Percentiles rank a stretch among this genome's conserved stretches.
These are phyloP conservation scores for Suillus subluteus DNA, from an alignment of 768 basidiomycete genomes.

Conservation along the genomic window DNA sequence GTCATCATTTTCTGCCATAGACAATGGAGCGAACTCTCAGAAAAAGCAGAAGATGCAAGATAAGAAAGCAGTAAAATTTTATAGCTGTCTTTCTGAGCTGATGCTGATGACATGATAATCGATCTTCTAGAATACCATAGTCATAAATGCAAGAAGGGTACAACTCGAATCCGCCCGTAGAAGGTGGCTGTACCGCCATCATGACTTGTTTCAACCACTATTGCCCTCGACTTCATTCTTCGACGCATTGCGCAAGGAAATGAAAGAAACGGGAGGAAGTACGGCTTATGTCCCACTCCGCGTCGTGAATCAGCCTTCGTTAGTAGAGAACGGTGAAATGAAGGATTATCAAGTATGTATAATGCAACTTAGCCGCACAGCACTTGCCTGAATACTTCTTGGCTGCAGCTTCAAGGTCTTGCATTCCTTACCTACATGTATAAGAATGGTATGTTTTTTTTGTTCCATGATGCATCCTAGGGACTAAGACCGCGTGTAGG, in stretches of 20 bases:
- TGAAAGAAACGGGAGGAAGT: slow-evolving; percentile 31
- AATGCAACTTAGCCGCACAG: not conserved
- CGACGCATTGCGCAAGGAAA: slow-evolving; percentile 36
- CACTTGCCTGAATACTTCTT: slow-evolving; percentile 9
- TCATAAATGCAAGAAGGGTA: slow-evolving; percentile 40
- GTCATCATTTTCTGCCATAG: slow-evolving; percentile 8
- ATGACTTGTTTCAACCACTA: slow-evolving; percentile 48
- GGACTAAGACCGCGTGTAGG: slow-evolving; percentile 35
- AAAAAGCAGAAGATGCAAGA: slow-evolving; percentile 39
- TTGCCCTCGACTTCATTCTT: slow-evolving; percentile 48
- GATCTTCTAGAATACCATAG: slow-evolving; percentile 43
- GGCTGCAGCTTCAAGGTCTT: slow-evolving; percentile 55
- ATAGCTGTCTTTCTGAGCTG: not conserved
- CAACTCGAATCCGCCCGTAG: slow-evolving; percentile 45
- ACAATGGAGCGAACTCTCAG: slow-evolving; percentile 4
- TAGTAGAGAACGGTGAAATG: slow-evolving; percentile 60
- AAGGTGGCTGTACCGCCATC: slow-evolving; percentile 50
- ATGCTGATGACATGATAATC: not conserved
- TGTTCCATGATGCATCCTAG: not conserved
- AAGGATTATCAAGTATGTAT: slow-evolving; percentile 69
- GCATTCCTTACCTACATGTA: slow-evolving; percentile 70
- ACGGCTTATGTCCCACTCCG: slow-evolving; percentile 40
- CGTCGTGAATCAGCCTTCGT: slow-evolving; percentile 48
- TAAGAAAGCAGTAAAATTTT: slow-evolving; percentile 44
- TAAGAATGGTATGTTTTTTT: slow-evolving; percentile 53